Base-by-base conservation (phyloP, 352 stramenopile species). In the Globisporangium barbulae region DNA sequence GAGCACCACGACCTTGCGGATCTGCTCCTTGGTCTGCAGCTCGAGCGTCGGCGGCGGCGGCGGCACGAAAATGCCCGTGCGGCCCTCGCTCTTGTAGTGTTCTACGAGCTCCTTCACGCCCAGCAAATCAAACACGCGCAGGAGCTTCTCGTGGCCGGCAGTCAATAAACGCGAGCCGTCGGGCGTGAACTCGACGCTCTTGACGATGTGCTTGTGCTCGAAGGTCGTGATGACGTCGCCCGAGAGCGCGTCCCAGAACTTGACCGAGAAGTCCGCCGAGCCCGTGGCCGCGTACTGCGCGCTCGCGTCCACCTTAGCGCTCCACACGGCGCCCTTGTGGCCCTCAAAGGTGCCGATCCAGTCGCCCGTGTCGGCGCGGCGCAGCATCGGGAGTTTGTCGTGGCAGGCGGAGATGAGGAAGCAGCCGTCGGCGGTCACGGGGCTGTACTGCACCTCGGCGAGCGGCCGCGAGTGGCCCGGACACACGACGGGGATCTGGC, bases 341-440 rank as follows among this genome's bases (percentile, higher is more conserved):
- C 97, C 97, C 30, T 93, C 78, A 60, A 98, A 99, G 7, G 96
- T 99, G 53, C 97, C 97, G 67, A 99, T 99, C 97, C 97, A 99
- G 73, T 97, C 81, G 55, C 90, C 90, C 30, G 89, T 86, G 49
- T 81, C 77, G 8, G 74, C 87, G 54, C 85, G 85, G 3, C 90
- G 85, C 53, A 97, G 75, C 88, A 96, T 96, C 39, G 88, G 90
- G 47, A 88, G 75, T 70, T 96, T 96, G 74, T 97, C 88, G 61
- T 94, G 86, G 67, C 86, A 94, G 19, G 83, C 86, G 21, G 86
- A 94, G 69, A 94, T 78, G 25, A 94, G 75, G 55, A 94, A 86
- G 62, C 77, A 86, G 53, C 72, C 73, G 57, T 84, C 74, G 59
- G 61, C 45, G 37, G 75, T 83, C 52, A 72, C 57, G 31, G 73